Conservation (phyloP, 805 yeast genomes). For the Monosporozyma servazzii region DNA sequence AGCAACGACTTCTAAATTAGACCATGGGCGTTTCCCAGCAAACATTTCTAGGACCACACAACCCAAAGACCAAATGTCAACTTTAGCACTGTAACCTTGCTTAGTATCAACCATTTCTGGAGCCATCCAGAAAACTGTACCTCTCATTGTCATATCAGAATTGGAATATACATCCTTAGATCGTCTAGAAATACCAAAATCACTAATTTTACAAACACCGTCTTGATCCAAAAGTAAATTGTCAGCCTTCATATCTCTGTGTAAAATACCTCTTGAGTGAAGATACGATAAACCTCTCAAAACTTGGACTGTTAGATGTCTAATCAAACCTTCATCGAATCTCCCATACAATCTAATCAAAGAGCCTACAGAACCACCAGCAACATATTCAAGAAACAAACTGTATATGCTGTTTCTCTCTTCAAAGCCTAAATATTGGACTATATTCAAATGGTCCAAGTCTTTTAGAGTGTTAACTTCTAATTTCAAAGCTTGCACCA, state of each 20-base stretch:
- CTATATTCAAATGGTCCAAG: conserved; percentile 87
- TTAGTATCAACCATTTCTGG: conserved; percentile 93
- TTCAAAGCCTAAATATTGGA: conserved; percentile 93
- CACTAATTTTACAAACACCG: conserved; percentile 91
- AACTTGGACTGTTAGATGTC: conserved; percentile 69
- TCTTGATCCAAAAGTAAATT: conserved; percentile 80
- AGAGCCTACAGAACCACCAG: conserved; percentile 94
- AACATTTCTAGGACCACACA: conserved; percentile 97
- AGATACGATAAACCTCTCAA: conserved; percentile 78
- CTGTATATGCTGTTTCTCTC: conserved; percentile 64
- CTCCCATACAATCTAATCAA: conserved; percentile 74
- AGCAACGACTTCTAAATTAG: conserved; percentile 86
- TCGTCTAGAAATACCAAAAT: conserved; percentile 89
- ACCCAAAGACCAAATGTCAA: conserved; percentile 97
- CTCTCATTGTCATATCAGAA: conserved; percentile 97
- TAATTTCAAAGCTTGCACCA: conserved; percentile 71
- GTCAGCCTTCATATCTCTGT: conserved; percentile 94
- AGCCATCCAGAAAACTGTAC: conserved; percentile 99
- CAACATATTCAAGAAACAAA: conserved; percentile 87
- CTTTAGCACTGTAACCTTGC: conserved; percentile 94
- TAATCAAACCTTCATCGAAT: conserved; percentile 70
- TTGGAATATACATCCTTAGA: conserved; percentile 80
- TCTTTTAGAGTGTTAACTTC: conserved; percentile 94
- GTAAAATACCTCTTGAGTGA: conserved; percentile 80
- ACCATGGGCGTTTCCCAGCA: conserved; percentile 97